Conservation (phyloP, 208 protist species). For the Trypanosoma boissoni region DNA sequence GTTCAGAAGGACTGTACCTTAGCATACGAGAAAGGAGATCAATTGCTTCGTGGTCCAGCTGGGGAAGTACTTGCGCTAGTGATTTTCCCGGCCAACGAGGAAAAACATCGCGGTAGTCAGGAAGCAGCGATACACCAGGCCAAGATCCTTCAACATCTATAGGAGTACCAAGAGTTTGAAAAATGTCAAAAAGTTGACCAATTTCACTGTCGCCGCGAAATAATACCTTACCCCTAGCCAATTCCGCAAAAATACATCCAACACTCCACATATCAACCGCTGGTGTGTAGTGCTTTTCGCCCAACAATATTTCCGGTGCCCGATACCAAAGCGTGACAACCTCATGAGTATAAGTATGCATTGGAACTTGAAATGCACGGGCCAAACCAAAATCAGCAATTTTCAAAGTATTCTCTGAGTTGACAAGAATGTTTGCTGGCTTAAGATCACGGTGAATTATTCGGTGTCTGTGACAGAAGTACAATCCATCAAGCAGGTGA, state of each 20-base stretch:
- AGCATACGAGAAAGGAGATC: conserved; percentile 90
- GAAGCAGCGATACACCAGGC: conserved; percentile 97
- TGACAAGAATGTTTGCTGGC: conserved; percentile 95
- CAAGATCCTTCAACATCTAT: conserved; percentile 93
- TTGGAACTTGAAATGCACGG: conserved; percentile 97
- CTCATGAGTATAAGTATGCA: conserved; percentile 99
- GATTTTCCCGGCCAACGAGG: conserved; percentile 89
- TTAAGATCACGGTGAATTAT: conserved; percentile 96
- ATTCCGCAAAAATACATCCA: conserved; percentile 99
- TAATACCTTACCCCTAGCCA: conserved; percentile 92
- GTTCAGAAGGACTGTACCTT: conserved; percentile 81
- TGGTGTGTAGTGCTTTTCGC: conserved; percentile 98
- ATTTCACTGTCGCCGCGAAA: conserved; percentile 98
- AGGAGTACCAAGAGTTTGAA: conserved; percentile 96
- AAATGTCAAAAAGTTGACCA: conserved; percentile 98
- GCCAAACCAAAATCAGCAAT: conserved; percentile 97
- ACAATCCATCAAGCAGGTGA: conserved; percentile 90
- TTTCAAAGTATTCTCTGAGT: conserved; percentile 81
- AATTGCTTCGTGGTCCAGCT: conserved; percentile 75
- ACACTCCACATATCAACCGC: conserved; percentile 99
- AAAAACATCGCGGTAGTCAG: conserved; percentile 96
- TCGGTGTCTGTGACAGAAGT: conserved; percentile 92
- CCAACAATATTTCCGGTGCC: conserved; percentile 99
- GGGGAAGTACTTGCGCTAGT: conserved; percentile 58
- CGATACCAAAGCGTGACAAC: conserved; percentile 99